These are phyloP conservation scores for Fusarium sambucinum DNA, from an alignment of 2,329 filamentous ascomycete species.

Conservation along the genomic window DNA sequence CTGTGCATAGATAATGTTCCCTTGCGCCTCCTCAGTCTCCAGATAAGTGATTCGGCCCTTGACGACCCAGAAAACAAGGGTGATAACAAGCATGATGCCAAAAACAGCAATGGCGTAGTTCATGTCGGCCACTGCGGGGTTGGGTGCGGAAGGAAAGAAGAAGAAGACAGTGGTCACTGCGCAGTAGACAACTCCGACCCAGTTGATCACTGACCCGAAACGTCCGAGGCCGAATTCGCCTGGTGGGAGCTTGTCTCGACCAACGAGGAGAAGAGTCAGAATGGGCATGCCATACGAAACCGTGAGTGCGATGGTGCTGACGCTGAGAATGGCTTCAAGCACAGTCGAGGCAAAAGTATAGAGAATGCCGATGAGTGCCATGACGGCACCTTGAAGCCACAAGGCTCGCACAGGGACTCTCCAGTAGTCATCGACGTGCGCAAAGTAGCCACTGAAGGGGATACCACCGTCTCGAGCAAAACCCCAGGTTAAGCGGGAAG, in stretches of 20 bases:
- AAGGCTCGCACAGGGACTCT: constrained; percentile 65
- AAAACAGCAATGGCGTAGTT: constrained; percentile 70
- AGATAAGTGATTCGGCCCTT: constrained; percentile 57
- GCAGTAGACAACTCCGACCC: constrained; percentile 65
- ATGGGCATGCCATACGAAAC: constrained; percentile 65
- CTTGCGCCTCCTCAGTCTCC: constrained; percentile 47
- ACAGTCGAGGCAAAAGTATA: constrained; percentile 67
- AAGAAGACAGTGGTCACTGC: constrained; percentile 66
- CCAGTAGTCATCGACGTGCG: constrained; percentile 59
- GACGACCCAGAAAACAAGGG: constrained; percentile 63
- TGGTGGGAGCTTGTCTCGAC: constrained; percentile 64
- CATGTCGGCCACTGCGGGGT: constrained; percentile 63
- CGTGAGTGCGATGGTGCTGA: constrained; percentile 68
- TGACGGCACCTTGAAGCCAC: constrained; percentile 62
- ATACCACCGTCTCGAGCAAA: constrained; percentile 66
- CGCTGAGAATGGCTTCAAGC: constrained; percentile 65
- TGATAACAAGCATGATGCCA: constrained; percentile 65
- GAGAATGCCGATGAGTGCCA: constrained; percentile 63
- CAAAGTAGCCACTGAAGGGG: constrained; percentile 61
- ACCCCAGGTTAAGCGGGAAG: constrained; percentile 66
- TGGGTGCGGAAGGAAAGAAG: constrained; percentile 63
- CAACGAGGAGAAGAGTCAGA: constrained; percentile 59
- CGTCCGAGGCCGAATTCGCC: constrained; percentile 61
- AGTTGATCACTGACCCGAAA: constrained; percentile 59
- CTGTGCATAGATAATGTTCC: constrained; percentile 43